These are phyloP conservation scores for Camelina laxa DNA, from an alignment of 345 rosid genomes.

Conservation along the genomic window DNA sequence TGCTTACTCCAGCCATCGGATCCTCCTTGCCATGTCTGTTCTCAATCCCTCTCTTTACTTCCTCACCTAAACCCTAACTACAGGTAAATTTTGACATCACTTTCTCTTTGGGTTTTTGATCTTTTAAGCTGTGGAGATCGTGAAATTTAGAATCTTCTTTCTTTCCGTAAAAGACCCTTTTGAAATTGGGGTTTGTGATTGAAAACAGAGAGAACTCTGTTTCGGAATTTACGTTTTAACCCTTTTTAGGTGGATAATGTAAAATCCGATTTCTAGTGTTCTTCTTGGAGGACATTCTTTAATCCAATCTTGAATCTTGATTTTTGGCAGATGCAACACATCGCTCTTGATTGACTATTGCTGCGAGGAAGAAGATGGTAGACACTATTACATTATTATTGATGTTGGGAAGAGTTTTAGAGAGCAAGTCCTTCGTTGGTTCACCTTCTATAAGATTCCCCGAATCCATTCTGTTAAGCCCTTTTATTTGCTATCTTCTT, in stretches of 20 bases:
- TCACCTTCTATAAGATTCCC: constrained; percentile 81
- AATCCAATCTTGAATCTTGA: constrained; percentile 22
- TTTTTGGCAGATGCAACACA: constrained; percentile 83
- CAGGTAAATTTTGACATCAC: constrained; percentile 51
- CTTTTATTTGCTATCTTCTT: not conserved
- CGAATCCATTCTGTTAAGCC: constrained; percentile 78
- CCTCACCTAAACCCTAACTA: constrained; percentile 86
- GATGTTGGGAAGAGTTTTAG: constrained; percentile 97
- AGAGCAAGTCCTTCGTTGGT: constrained; percentile 98
- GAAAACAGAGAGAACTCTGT: not conserved
- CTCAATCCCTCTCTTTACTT: constrained; percentile 61
- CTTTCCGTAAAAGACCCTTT: not conserved
- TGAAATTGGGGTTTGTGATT: not conserved
- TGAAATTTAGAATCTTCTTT: constrained; percentile 8
- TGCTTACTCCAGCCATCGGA: constrained; percentile 91
- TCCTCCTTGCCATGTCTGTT: constrained; percentile 89
- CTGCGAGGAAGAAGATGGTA: constrained; percentile 49
- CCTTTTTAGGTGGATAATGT: not conserved
- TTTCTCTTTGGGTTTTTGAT: not conserved
- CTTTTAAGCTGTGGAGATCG: constrained; percentile 1
- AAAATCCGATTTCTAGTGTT: not conserved
- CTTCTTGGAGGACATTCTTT: not conserved
- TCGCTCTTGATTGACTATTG: constrained; percentile 86
- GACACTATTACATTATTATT: constrained; percentile 70
- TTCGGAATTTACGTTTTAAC: not conserved